phyloP scores from a whole-genome alignment of 352 stramenopile genomes.

The Phytophthora meadii region DNA sequence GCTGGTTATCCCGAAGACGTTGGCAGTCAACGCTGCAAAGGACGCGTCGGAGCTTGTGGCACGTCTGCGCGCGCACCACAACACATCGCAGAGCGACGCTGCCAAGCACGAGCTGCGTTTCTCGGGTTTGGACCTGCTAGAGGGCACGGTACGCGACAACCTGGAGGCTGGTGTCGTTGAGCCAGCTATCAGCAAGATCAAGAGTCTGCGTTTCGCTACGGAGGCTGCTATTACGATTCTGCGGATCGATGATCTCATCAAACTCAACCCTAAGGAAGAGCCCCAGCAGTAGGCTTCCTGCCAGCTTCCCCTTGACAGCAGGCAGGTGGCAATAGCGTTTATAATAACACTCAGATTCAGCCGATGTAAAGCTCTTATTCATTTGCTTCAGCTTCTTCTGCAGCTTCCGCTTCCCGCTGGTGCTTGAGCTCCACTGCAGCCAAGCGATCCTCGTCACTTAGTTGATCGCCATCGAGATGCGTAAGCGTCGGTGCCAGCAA shows the following conservation, averaged over 20 bases:
- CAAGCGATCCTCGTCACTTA: conserved; percentile 73
- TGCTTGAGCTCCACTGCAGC: conserved; percentile 66
- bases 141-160: conserved; percentile 97
- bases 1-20: conserved; percentile 98
- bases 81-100: conserved; percentile 93
- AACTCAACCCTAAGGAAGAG: conserved; percentile 93
- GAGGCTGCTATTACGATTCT: conserved; percentile 99
- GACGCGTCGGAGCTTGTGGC: conserved; percentile 99
- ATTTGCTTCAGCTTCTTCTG: conserved; percentile 34
- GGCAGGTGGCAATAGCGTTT: conserved; percentile 46
- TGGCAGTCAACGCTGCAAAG: conserved; percentile 99
- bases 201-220: conserved; percentile 98
- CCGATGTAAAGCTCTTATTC: conserved; percentile 15
- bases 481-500: conserved; percentile 58
- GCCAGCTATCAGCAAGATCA: conserved; percentile 99
- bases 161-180: conserved; percentile 98
- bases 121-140: conserved; percentile 96
- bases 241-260: conserved; percentile 99
- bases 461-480: conserved; percentile 60
- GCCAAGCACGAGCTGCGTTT: conserved; percentile 84
- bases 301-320: conserved; percentile 24
- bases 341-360: conserved; percentile 55
- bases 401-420: conserved; percentile 42
- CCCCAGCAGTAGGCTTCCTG: conserved; percentile 64
- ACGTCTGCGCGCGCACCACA: conserved; percentile 96